Conservation (phyloP, 805 yeast species). For the Candida alai region DNA sequence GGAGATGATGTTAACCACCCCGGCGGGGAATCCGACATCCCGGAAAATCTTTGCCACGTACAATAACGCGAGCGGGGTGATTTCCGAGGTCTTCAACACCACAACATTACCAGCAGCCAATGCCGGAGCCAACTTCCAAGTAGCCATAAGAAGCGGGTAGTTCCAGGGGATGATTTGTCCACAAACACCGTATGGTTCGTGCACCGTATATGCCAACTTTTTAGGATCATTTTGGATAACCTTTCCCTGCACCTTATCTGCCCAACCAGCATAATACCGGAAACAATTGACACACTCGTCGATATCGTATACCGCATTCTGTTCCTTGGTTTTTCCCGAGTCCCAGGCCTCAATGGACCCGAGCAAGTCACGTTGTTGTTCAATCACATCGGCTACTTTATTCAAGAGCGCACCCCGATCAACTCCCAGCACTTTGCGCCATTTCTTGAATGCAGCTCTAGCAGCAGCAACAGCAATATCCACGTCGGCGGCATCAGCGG, state of each 20-base stretch:
- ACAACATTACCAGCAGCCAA: conserved; percentile 74
- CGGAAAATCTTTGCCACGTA: conserved; percentile 54
- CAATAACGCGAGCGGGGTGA: conserved; percentile 69
- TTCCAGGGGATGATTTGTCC: conserved; percentile 48
- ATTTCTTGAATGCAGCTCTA: conserved; percentile 34
- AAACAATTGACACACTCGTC: conserved; percentile 43
- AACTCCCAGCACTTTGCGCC: conserved; percentile 46
- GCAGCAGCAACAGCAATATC: conserved; percentile 40
- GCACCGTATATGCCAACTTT: conserved; percentile 62
- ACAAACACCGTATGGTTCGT: conserved; percentile 50
- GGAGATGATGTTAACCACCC: conserved; percentile 66
- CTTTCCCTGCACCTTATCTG: conserved; percentile 52
- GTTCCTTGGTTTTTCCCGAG: conserved; percentile 43
- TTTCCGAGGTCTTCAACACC: conserved; percentile 70
- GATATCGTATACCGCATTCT: conserved; percentile 48
- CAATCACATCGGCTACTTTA: conserved; percentile 36
- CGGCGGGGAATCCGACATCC: conserved; percentile 73
- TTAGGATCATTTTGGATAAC: conserved; percentile 42
- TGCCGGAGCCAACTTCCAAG: conserved; percentile 84
- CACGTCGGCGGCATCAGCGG: conserved; percentile 41
- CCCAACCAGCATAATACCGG: conserved; percentile 60
- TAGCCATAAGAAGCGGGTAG: conserved; percentile 55
- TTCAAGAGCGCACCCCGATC: conserved; percentile 36
- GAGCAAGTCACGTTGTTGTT: conserved; percentile 29
- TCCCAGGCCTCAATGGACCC: conserved; percentile 45